Percentiles rank a stretch among this genome's conserved stretches.
Conservation (phyloP, 495 filamentous ascomycete species). For the Parathielavia hyrcaniae region DNA sequence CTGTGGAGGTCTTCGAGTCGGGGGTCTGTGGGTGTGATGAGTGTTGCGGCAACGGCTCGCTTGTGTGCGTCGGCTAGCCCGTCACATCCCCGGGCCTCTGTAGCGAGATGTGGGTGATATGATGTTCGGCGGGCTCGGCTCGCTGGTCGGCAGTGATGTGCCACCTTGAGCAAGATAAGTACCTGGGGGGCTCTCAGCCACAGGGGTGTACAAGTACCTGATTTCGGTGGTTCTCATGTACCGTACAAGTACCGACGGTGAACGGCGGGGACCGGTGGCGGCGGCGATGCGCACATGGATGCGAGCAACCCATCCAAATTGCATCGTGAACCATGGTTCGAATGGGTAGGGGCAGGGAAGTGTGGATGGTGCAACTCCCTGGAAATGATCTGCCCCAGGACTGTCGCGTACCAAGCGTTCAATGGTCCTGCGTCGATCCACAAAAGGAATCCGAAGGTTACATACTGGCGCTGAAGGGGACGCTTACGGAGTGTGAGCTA, state of each 20-base stretch:
- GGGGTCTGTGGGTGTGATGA: not conserved
- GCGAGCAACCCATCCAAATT: conserved; percentile 10
- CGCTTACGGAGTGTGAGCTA: not conserved
- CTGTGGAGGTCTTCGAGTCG: not conserved
- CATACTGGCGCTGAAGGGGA: not conserved
- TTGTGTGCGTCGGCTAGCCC: conserved; percentile 5
- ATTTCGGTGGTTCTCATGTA: too few relatives aligned
- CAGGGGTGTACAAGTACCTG: not conserved
- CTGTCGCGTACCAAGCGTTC: conserved; percentile 17
- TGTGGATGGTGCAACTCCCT: conserved; percentile 14
- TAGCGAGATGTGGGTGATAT: not conserved
- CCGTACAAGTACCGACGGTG: too few relatives aligned
- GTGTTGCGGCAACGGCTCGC: not conserved
- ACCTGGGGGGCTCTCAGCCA: not conserved
- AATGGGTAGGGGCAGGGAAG: conserved; percentile 20
- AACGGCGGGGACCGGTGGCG: too few relatives aligned
- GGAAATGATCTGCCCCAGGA: conserved; percentile 23
- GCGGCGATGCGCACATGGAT: not conserved
- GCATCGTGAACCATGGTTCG: conserved; percentile 18
- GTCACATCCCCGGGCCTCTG: not conserved
- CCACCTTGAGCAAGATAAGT: not conserved
- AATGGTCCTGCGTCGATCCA: not conserved
- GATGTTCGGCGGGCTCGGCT: not conserved
- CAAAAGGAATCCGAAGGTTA: not conserved
- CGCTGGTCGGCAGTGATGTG: not conserved